Conservation (phyloP, 345 rosid species). For the Iberis pinnata region DNA sequence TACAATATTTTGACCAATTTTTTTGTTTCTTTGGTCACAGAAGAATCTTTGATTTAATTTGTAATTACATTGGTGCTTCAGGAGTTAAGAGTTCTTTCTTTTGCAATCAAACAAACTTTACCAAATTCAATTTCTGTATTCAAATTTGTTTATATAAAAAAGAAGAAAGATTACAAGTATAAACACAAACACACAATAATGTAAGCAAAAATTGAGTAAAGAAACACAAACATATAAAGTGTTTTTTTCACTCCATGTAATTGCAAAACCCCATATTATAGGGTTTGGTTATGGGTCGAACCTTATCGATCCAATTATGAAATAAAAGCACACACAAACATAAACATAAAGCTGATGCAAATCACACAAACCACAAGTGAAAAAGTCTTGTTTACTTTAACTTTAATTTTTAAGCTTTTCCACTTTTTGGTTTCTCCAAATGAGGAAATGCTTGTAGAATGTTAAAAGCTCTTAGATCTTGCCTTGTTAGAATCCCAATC, state of each 20-base stretch:
- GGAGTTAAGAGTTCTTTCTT: not conserved
- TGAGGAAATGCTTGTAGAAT: slow-evolving; percentile 67
- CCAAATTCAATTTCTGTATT: not conserved
- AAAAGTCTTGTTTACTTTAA: slow-evolving; percentile 2
- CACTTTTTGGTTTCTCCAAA: slow-evolving; percentile 43
- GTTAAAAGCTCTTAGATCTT: slow-evolving; percentile 66
- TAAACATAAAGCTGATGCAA: too few species aligned
- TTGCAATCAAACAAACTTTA: too few species aligned
- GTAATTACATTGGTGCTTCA: not conserved
- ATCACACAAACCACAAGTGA: not conserved
- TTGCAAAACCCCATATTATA: too few species aligned
- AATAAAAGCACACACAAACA: too few species aligned
- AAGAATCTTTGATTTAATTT: slow-evolving; percentile 8
- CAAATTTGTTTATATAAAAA: not conserved
- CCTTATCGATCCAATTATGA: too few species aligned
- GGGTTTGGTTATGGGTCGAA: too few species aligned
- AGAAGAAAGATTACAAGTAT: slow-evolving; percentile 22
- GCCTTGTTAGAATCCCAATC: slow-evolving; percentile 76
- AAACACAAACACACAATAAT: slow-evolving; percentile 14
- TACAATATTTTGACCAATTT: not conserved
- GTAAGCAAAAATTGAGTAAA: slow-evolving; percentile 23
- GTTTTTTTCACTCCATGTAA: too few species aligned
- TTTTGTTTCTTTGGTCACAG: not conserved
- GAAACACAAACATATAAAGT: slow-evolving; percentile 16
- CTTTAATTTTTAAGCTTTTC: slow-evolving; percentile 16